Evolutionary conservation across 106 monocot genomes (phyloP).

Genomic region (Dendrobium officinale): DNA sequence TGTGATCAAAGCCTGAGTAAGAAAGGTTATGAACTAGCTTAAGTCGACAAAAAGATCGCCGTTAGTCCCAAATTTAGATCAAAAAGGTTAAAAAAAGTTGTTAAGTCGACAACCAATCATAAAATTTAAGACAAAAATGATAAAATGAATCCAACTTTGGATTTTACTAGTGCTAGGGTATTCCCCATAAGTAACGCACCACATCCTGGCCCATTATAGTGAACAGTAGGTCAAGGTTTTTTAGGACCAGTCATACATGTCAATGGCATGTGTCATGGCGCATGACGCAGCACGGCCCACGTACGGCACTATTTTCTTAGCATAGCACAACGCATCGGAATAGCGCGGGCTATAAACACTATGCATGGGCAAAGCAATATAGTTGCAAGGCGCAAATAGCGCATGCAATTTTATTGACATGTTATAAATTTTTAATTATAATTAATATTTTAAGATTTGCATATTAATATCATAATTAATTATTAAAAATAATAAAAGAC

Average conservation of each 20-base stretch:
- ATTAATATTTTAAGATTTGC: too few relatives aligned
- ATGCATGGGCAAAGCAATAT: too few relatives aligned
- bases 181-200: background rate
- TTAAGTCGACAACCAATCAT: background rate
- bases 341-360: too few relatives aligned
- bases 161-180: background rate
- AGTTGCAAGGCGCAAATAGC: too few relatives aligned
- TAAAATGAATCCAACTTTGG: background rate
- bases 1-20: background rate
- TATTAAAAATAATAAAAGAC: too few relatives aligned
- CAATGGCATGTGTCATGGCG: too few relatives aligned
- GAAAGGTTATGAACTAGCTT: background rate
- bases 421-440: too few relatives aligned
- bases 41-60: background rate
- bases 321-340: too few relatives aligned
- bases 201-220: background rate
- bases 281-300: too few relatives aligned
- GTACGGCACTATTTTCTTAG: too few relatives aligned
- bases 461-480: too few relatives aligned
- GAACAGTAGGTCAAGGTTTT: background rate
- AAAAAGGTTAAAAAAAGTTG: background rate
- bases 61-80: background rate
- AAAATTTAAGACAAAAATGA: background rate
- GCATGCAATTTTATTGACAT: too few relatives aligned
- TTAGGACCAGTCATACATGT: background rate